Percentiles rank a stretch among this genome's conserved stretches.
phyloP scores from a whole-genome alignment of 148 eudicot species.

The Vaccinium darrowii region DNA sequence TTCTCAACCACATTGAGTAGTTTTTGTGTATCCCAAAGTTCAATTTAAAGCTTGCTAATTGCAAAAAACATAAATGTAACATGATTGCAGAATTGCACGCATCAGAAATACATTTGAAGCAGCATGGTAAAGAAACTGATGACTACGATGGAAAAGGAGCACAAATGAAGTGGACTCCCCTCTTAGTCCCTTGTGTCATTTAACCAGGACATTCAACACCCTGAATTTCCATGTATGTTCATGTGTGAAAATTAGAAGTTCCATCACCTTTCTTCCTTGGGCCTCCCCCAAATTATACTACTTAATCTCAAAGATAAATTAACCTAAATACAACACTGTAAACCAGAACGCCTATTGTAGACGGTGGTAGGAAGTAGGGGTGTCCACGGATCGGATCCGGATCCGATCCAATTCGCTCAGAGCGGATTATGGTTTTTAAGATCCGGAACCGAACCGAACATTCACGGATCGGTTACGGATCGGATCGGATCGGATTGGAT shows the following conservation, averaged over 20 bases:
- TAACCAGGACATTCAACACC: not conserved
- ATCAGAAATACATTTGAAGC: not conserved
- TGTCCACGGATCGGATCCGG: no score
- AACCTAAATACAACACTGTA: not conserved
- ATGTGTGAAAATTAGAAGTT: not conserved
- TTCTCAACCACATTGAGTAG: not conserved
- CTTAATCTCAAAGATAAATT: not conserved
- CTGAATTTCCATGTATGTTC: not conserved
- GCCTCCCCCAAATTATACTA: not conserved
- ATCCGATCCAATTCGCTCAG: no score
- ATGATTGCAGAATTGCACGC: not conserved
- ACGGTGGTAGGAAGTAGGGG: not conserved
- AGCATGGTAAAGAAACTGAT: not conserved
- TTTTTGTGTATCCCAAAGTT: not conserved
- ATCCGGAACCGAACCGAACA: no score
- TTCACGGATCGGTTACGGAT: no score
- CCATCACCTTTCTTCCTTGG: not conserved
- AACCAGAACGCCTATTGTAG: no score
- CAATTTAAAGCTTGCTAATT: not conserved
- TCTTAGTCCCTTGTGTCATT: not conserved
- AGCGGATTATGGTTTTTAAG: no score
- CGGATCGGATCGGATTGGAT: no score
- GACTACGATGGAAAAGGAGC: not conserved
- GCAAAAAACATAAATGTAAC: not conserved
- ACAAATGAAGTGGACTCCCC: not conserved